These are phyloP conservation scores for Firmiana major DNA, from an alignment of 345 rosid genomes.

Conservation along the genomic window DNA sequence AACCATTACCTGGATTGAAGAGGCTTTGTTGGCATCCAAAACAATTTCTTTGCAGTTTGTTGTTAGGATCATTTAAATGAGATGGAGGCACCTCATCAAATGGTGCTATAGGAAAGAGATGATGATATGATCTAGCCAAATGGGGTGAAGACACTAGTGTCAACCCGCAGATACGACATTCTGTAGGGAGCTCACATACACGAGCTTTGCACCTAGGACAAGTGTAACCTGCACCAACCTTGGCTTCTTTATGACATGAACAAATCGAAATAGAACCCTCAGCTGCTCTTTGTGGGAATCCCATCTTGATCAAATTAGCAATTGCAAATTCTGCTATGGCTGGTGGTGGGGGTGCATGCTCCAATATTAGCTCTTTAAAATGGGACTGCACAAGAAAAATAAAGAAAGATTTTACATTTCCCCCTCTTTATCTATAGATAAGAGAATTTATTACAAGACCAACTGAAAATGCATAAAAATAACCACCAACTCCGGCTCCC, in stretches of 20 bases:
- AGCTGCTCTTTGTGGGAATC: slow-evolving; percentile 86
- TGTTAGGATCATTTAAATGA: slow-evolving; percentile 32
- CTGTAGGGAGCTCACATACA: slow-evolving; percentile 83
- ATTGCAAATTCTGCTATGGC: slow-evolving; percentile 88
- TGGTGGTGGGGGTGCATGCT: slow-evolving; percentile 98
- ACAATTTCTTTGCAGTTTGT: slow-evolving; percentile 44
- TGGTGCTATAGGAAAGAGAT: slow-evolving; percentile 84
- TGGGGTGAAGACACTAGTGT: slow-evolving; percentile 96
- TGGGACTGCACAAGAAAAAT: slow-evolving; percentile 46
- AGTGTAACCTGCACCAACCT: slow-evolving; percentile 73
- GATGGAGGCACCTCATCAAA: slow-evolving; percentile 62
- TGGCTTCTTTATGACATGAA: slow-evolving; percentile 87
- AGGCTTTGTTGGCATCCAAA: slow-evolving; percentile 88
- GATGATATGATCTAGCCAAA: slow-evolving; percentile 94
- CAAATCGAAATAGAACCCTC: slow-evolving; percentile 80
- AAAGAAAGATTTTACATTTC: not conserved
- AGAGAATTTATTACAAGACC: not conserved
- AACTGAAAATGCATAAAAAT: not conserved
- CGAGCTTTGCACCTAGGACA: slow-evolving; percentile 96
- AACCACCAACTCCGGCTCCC: not conserved
- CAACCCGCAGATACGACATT: slow-evolving; percentile 80
- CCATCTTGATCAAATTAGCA: slow-evolving; percentile 86
- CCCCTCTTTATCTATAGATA: not conserved
- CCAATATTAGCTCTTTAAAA: slow-evolving; percentile 69
- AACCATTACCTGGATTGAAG: slow-evolving; percentile 43